Evolutionary conservation across 257 asterid genomes (phyloP), one percentile per base, ranked within the genome.

Genomic region (Nicotiana obtusifolia): DNA sequence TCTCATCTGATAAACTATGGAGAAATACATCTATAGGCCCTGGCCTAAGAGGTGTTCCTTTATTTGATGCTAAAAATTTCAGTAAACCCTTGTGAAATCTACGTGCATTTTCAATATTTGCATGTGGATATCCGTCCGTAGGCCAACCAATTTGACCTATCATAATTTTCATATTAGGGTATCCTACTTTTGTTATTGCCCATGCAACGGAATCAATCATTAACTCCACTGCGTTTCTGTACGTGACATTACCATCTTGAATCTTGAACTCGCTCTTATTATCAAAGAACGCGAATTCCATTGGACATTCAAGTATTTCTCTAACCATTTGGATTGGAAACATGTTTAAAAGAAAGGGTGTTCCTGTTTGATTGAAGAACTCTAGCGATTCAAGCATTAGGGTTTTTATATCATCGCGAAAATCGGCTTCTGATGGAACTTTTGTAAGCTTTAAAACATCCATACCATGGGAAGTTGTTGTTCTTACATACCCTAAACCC

Each of bases 131-230:
- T 5, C 92, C 92, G 8, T 89, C 95, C 0, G 95, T 92, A 5
- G 95, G 95, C 94, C 94, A 92, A 13, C 95, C 94, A 41, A 92
- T 84, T 57, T 87, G 84, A 10, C 91, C 87, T 0, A 91, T 83
- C 30, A 76, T 67, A 7, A 92, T 77, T 26, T 66, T 53, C 75
- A 88, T 3, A 35, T 80, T 16, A 1, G 86, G 65, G 11, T 76
- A 64, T 14, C 91, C 93, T 0, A 81, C 83, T 53, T 91, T 92
- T 4, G 2, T 75, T 17, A 92, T 13, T 0, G 93, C 89, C 75
- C 83, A 82, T 0, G 82, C 84, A 17, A 87, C 64, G 0, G 89
- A 81, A 37, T 92, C 95, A n/a, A 84, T 77, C 14, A 87, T 71
- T 4, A 88, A 87, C 15, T 89, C 95, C 4, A 91, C 86, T 24